Percentiles rank a stretch among this genome's conserved stretches.
phyloP scores from a whole-genome alignment of 768 basidiomycete species.

The Macrolepiota dolichaula region DNA sequence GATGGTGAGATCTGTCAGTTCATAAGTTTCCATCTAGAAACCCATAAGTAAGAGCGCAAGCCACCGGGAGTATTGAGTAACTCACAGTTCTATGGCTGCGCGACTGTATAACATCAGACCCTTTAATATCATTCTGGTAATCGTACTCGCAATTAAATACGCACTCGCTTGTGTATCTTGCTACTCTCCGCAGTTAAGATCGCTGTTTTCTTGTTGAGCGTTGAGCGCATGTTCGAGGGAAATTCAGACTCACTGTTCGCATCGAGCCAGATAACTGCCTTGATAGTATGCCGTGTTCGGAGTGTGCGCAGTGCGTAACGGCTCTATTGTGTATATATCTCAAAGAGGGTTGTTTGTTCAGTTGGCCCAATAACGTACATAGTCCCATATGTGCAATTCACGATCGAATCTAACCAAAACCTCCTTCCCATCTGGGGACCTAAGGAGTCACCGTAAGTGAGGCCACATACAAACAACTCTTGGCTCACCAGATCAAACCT shows the following conservation, averaged over 20 bases:
- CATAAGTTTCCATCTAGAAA: constrained; percentile 2
- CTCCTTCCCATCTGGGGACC: constrained; percentile 5
- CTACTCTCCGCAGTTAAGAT: background rate
- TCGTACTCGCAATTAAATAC: background rate
- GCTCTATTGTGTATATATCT: background rate
- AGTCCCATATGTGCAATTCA: constrained; percentile 7
- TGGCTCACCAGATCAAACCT: background rate
- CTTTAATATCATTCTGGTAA: background rate
- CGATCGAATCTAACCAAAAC: background rate
- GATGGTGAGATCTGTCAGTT: background rate
- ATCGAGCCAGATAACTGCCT: constrained; percentile 3
- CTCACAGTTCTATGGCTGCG: constrained; percentile 3
- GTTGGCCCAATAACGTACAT: background rate
- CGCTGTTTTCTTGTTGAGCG: background rate
- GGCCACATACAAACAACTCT: background rate
- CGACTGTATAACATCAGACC: background rate
- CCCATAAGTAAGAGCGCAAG: background rate
- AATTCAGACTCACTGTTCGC: background rate
- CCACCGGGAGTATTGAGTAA: background rate
- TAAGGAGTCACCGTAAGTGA: background rate
- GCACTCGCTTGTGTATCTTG: constrained; percentile 1
- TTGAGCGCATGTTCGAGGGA: background rate
- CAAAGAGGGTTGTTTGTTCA: background rate
- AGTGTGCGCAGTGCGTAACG: background rate
- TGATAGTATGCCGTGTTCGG: background rate